Conservation (phyloP, 257 asterid species). For the Penstemon eatonii region DNA sequence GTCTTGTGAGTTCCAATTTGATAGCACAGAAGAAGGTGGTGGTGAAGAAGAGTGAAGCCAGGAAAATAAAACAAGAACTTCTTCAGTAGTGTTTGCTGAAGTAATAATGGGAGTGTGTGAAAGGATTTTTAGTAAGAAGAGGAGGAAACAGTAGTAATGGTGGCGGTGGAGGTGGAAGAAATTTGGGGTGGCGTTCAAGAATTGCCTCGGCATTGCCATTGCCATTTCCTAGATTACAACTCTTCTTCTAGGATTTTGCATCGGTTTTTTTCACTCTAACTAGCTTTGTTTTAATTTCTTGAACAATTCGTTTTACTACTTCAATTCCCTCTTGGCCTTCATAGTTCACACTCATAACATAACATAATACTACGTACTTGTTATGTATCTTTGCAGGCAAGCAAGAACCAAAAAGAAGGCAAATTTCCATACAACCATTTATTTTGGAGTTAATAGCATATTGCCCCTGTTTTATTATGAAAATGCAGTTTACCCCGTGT, state of each 20-base stretch:
- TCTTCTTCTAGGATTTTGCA: conserved; percentile 44
- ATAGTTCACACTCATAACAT: too few species aligned
- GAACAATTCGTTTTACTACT: conserved; percentile 18
- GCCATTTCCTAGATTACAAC: conserved; percentile 54
- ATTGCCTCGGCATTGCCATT: conserved; percentile 58
- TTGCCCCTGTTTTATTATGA: too few species aligned
- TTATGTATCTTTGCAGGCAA: conserved; percentile 37
- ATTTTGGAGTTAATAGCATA: too few species aligned
- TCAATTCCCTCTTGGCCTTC: neutral
- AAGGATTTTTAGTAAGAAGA: conserved; percentile 31
- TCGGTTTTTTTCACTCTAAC: conserved; percentile 35
- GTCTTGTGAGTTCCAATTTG: conserved; percentile 57
- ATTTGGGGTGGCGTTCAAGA: conserved; percentile 53
- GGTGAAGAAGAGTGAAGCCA: conserved; percentile 56
- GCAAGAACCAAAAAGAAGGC: conserved; percentile 25
- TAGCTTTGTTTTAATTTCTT: conserved; percentile 7
- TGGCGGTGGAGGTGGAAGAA: conserved; percentile 27
- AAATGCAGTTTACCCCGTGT: too few species aligned
- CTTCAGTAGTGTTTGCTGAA: conserved; percentile 25
- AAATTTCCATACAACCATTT: too few species aligned
- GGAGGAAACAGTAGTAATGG: conserved; percentile 28
- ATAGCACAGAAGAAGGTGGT: conserved; percentile 34
- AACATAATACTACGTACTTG: too few species aligned
- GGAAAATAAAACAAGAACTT: conserved; percentile 49
- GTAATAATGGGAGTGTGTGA: conserved; percentile 25